These are phyloP conservation scores for Aspergillus ochraceus DNA, from an alignment of 2,329 filamentous ascomycete genomes.

Conservation along the genomic window DNA sequence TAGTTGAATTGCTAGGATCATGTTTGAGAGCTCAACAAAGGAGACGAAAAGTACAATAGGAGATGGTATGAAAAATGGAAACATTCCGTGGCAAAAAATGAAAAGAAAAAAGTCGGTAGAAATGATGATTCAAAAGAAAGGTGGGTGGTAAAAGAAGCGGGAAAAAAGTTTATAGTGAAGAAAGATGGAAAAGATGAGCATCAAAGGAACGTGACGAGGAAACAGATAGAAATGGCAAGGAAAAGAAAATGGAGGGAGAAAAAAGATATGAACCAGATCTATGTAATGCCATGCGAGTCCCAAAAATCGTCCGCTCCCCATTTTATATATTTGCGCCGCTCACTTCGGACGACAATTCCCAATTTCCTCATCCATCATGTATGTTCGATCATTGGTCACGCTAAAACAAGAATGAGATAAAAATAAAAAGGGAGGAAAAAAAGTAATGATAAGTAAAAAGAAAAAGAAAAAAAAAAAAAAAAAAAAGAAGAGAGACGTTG, in stretches of 20 bases:
- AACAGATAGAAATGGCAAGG: conserved; percentile 21
- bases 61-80: conserved; percentile 21
- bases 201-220: conserved; percentile 19
- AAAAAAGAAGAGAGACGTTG: conserved; percentile 14
- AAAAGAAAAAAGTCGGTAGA: conserved; percentile 9
- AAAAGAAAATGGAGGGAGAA: conserved; percentile 19
- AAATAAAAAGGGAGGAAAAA: conserved; percentile 16
- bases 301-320: conserved; percentile 38
- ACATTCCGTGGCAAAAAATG: conserved; percentile 6
- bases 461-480: conserved; percentile 17
- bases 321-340: conserved; percentile 41
- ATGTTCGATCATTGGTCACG: conserved; percentile 44
- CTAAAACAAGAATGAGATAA: conserved; percentile 39
- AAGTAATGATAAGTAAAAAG: conserved; percentile 7
- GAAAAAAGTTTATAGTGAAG: conserved; percentile 18
- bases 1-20: conserved; percentile 35
- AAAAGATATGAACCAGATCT: conserved; percentile 37
- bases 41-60: conserved; percentile 34
- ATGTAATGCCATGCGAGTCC: conserved; percentile 42
- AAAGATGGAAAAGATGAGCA: conserved; percentile 14
- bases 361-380: conserved; percentile 41
- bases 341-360: conserved; percentile 35
- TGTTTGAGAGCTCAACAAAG: conserved; percentile 32
- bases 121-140: conserved; percentile 21
- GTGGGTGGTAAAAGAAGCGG: conserved; percentile 15